Evolutionary conservation across 2,329 filamentous ascomycete species (phyloP).

Genomic region (Penicillium sp.): DNA sequence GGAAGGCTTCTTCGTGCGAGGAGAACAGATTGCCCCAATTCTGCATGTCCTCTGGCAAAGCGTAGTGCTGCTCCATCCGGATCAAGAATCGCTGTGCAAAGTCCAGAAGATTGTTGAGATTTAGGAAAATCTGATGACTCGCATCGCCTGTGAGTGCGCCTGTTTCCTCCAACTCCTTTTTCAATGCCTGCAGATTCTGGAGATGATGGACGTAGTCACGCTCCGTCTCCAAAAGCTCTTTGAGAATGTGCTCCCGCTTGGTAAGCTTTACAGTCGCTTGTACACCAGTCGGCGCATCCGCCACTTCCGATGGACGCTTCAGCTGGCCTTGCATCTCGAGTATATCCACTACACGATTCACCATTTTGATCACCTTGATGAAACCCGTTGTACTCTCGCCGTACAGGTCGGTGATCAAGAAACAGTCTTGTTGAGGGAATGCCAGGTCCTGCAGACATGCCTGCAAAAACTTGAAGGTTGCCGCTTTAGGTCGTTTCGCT

Average conservation of each 20-base stretch:
- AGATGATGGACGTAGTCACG: conserved; percentile 97
- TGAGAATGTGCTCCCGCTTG: conserved; percentile 82
- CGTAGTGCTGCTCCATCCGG: conserved; percentile 92
- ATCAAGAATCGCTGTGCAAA: conserved; percentile 95
- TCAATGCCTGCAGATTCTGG: conserved; percentile 88
- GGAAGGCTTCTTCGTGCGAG: conserved; percentile 79
- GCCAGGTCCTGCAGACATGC: conserved; percentile 80
- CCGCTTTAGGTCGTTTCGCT: conserved; percentile 77
- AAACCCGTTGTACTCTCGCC: conserved; percentile 95
- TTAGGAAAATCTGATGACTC: conserved; percentile 93
- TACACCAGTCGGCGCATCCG: conserved; percentile 47
- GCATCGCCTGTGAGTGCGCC: conserved; percentile 85
- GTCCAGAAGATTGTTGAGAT: conserved; percentile 90
- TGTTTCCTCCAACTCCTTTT: conserved; percentile 83
- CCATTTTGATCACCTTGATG: conserved; percentile 91
- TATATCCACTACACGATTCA: conserved; percentile 87
- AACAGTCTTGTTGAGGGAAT: conserved; percentile 77
- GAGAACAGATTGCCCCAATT: conserved; percentile 95
- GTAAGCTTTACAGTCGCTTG: conserved; percentile 58
- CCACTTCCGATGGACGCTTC: conserved; percentile 57
- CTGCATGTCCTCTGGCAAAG: conserved; percentile 70
- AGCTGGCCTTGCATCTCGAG: conserved; percentile 76
- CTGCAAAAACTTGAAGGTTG: conserved; percentile 88
- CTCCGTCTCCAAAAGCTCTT: conserved; percentile 90
- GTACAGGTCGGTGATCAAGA: conserved; percentile 87